These are phyloP conservation scores for Scedosporium boydii DNA, from an alignment of 2,329 filamentous ascomycete genomes.

Conservation along the genomic window DNA sequence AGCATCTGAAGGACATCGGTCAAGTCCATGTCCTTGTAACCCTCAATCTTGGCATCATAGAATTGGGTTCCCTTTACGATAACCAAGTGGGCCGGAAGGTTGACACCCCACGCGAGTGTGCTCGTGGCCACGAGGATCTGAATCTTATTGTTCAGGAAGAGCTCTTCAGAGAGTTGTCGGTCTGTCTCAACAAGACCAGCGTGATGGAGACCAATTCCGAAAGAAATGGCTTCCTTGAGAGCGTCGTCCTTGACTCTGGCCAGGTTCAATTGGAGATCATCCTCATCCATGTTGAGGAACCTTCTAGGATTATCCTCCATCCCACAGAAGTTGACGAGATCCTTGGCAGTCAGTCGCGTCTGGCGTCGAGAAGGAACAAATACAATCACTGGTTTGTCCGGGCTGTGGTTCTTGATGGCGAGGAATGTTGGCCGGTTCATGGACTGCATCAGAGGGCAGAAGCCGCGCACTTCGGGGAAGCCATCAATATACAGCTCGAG, in stretches of 20 bases:
- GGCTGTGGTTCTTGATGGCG: constrained; percentile 92
- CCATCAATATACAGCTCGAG: constrained; percentile 96
- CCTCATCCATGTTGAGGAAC: constrained; percentile 90
- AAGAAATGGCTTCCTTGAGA: constrained; percentile 85
- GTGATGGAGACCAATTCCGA: constrained; percentile 95
- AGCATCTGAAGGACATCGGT: constrained; percentile 98
- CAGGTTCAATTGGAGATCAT: constrained; percentile 84
- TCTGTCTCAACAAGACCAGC: constrained; percentile 94
- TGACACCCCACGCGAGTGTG: constrained; percentile 96
- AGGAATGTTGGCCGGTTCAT: constrained; percentile 98
- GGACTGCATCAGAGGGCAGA: constrained; percentile 96
- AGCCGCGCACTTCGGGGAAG: constrained; percentile 88
- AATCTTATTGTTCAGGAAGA: constrained; percentile 96
- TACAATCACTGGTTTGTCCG: constrained; percentile 94
- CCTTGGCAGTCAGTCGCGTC: constrained; percentile 88
- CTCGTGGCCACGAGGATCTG: constrained; percentile 94
- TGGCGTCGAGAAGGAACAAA: constrained; percentile 94
- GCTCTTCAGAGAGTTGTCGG: constrained; percentile 80
- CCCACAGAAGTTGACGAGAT: constrained; percentile 93
- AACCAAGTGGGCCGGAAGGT: constrained; percentile 90
- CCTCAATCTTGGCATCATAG: constrained; percentile 95
- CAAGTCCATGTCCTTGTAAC: constrained; percentile 97
- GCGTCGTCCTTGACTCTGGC: constrained; percentile 86
- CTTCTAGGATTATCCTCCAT: constrained; percentile 96
- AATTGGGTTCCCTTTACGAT: constrained; percentile 98